Percentiles rank a stretch among this genome's conserved stretches.
These are phyloP conservation scores for Areca catechu DNA, from an alignment of 176 grass and related monocot genomes.

Conservation along the genomic window DNA sequence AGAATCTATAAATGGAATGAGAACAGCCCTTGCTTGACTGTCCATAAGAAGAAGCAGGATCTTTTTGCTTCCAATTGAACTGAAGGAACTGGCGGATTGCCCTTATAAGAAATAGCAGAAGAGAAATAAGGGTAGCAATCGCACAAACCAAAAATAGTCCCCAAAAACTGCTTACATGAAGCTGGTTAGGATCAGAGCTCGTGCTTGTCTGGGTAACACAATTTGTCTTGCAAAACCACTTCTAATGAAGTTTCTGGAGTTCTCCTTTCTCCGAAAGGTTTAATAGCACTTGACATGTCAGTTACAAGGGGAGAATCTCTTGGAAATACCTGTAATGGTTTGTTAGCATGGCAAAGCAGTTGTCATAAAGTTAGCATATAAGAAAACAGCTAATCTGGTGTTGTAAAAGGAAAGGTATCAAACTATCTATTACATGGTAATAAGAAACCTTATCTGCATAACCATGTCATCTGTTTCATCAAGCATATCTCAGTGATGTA, in stretches of 20 bases:
- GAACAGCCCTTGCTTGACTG: not conserved
- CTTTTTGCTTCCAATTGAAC: not conserved
- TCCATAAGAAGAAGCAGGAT: slow-evolving; percentile 6
- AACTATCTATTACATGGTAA: no score
- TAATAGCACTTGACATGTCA: slow-evolving; percentile 15
- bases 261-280: slow-evolving; percentile 8
- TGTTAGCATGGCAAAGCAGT: not conserved
- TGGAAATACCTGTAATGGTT: slow-evolving; percentile 4
- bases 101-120: slow-evolving; percentile 15
- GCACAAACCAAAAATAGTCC: slow-evolving; percentile 6
- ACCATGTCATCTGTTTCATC: no score
- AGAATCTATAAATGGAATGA: slow-evolving; percentile 9
- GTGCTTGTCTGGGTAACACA: not conserved
- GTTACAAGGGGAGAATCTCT: slow-evolving; percentile 9
- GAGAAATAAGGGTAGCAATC: slow-evolving; percentile 1
- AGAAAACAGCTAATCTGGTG: not conserved
- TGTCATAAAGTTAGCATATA: not conserved
- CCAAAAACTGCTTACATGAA: slow-evolving; percentile 12
- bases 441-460: no score
- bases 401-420: no score
- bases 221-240: slow-evolving; percentile 17
- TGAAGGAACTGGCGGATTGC: slow-evolving; percentile 16
- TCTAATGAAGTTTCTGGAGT: slow-evolving; percentile 8
- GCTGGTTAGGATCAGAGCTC: slow-evolving; percentile 5
- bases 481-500: no score